These are phyloP conservation scores for Capronia coronata DNA, from an alignment of 2,329 filamentous ascomycete species.

Conservation along the genomic window DNA sequence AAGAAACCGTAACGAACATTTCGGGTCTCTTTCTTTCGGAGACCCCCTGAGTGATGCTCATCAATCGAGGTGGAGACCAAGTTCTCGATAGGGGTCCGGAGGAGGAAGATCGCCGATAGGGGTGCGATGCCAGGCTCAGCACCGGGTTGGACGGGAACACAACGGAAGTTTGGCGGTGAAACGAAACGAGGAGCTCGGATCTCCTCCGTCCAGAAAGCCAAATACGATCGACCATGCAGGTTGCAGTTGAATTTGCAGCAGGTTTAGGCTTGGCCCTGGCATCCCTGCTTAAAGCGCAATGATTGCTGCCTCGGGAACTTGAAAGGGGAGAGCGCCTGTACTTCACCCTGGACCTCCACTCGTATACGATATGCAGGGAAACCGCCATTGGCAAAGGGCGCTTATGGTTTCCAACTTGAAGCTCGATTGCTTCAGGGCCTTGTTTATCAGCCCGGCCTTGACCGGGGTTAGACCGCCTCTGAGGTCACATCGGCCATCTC, in stretches of 20 bases:
- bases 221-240: conserved; percentile 4
- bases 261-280: not conserved
- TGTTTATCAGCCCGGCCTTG: not conserved
- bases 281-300: not conserved
- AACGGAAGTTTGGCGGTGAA: too few species aligned
- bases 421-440: not conserved
- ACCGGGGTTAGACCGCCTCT: not conserved
- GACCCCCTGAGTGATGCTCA: not conserved
- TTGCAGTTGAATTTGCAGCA: conserved; percentile 2
- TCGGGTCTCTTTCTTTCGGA: not conserved
- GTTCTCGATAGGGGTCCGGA: not conserved
- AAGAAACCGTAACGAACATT: not conserved
- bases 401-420: not conserved
- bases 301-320: not conserved
- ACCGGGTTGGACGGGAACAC: too few species aligned
- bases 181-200: too few species aligned
- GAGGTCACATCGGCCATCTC: not conserved
- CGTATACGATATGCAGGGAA: not conserved
- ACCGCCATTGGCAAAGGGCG: not conserved
- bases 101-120: conserved; percentile 1
- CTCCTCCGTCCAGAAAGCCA: not conserved
- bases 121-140: not conserved
- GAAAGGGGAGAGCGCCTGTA: too few species aligned
- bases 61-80: not conserved
- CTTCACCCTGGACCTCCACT: not conserved